A percentile compares a stretch with the other conserved stretches of the same genome.
Conservation (phyloP, 129 eudicot species). For the Arctium lappa region DNA sequence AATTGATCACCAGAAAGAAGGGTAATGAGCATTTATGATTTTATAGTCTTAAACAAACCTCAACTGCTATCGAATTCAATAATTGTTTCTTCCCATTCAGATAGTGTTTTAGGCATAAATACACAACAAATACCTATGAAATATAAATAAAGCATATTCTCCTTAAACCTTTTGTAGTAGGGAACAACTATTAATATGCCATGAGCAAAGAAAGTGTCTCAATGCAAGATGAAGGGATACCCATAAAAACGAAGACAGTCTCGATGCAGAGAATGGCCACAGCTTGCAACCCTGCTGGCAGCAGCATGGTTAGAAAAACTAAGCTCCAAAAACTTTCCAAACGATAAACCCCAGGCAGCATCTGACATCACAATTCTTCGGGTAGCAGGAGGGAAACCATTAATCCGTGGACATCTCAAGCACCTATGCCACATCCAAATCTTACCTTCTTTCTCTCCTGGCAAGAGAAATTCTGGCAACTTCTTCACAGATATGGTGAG, state of each 20-base stretch:
- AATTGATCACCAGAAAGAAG: not conserved
- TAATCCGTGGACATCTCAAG: slow-evolving; percentile 78
- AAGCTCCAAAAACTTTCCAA: slow-evolving; percentile 97
- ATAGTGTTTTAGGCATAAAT: not conserved
- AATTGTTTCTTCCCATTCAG: not conserved
- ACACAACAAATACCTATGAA: not conserved
- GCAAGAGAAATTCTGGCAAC: slow-evolving; percentile 65
- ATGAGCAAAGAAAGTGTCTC: not conserved
- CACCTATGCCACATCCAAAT: slow-evolving; percentile 99
- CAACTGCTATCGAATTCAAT: not conserved
- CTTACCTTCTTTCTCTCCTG: slow-evolving; percentile 91
- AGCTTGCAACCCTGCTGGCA: slow-evolving; percentile 95
- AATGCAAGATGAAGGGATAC: slow-evolving; percentile 31
- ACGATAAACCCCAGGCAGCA: slow-evolving; percentile 99
- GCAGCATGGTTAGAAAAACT: slow-evolving; percentile 99
- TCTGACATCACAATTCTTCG: slow-evolving; percentile 94
- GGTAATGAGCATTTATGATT: not conserved
- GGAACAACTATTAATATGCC: not conserved
- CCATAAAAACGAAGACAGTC: slow-evolving; percentile 99
- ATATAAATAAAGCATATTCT: not conserved
- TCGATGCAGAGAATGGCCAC: slow-evolving; percentile 97
- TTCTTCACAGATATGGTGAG: slow-evolving; percentile 96
- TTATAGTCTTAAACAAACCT: not conserved
- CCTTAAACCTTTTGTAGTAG: not conserved
- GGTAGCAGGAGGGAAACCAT: slow-evolving; percentile 93